Conservation (phyloP, 1,139 yeast species). For the Lodderomyces beijingensis region DNA sequence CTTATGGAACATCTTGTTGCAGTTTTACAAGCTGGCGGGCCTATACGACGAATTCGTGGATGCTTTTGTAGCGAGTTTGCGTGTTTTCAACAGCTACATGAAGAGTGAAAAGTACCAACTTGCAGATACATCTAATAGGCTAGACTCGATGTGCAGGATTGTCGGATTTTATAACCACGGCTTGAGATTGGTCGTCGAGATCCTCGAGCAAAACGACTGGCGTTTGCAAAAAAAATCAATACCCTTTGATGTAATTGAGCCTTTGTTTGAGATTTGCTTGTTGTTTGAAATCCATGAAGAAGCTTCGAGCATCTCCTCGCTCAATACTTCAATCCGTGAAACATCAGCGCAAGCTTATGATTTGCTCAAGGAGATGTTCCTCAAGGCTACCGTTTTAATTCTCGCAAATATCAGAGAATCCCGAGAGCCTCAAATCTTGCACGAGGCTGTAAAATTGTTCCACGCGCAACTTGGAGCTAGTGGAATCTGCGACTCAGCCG, state of each 20-base stretch:
- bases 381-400: conserved; percentile 10
- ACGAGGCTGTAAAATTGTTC: conserved; percentile 18
- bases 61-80: conserved; percentile 52
- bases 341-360: conserved; percentile 30
- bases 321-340: conserved; percentile 25
- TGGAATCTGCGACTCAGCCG: conserved; percentile 61
- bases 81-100: conserved; percentile 23
- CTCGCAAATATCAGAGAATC: conserved; percentile 7
- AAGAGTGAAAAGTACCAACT: conserved; percentile 12
- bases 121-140: conserved; percentile 13
- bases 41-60: conserved; percentile 30
- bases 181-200: conserved; percentile 20
- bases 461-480: conserved; percentile 75
- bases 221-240: conserved; percentile 11
- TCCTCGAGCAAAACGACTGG: conserved; percentile 21
- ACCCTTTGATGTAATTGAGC: conserved; percentile 5
- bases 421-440: conserved; percentile 2
- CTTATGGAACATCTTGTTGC: conserved; percentile 72
- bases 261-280: conserved; percentile 38
- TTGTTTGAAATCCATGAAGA: conserved; percentile 48
- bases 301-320: conserved; percentile 37
- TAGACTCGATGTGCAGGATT: conserved; percentile 22
- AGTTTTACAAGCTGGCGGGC: conserved; percentile 45
- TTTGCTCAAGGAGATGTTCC: conserved; percentile 49
- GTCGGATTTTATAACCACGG: conserved; percentile 32